Conservation (phyloP, 73 alveolate genomes). For the Uronychia setigera region DNA sequence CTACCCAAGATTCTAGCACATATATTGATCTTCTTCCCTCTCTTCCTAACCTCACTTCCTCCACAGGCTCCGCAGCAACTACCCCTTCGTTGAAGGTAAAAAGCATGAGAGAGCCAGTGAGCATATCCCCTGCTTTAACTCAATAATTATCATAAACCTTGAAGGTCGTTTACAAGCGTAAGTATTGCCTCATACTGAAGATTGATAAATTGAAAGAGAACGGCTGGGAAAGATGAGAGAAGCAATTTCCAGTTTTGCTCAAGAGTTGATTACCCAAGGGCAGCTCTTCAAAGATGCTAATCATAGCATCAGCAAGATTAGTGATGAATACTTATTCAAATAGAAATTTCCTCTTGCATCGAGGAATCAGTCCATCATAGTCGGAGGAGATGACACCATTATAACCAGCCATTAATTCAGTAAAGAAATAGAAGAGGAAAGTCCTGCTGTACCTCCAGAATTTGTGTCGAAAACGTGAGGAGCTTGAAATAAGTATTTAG, state of each 20-base stretch:
- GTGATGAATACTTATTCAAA: not conserved
- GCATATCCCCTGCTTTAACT: not conserved
- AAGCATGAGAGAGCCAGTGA: not conserved
- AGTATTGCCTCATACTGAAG: too few species aligned
- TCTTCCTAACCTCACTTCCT: not conserved
- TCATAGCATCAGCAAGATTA: not conserved
- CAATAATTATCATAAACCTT: too few species aligned
- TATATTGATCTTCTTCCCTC: not conserved
- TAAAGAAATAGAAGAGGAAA: not conserved
- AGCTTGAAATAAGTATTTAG: too few species aligned
- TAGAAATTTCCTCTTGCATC: not conserved
- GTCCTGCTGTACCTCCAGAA: not conserved
- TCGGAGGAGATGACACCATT: not conserved
- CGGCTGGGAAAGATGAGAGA: not conserved
- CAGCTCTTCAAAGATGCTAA: slow-evolving; percentile 1
- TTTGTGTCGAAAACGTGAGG: not conserved
- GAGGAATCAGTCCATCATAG: not conserved
- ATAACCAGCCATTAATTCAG: not conserved
- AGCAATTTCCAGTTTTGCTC: not conserved
- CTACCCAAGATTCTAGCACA: not conserved
- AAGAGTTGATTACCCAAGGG: not conserved
- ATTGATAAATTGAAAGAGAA: not conserved
- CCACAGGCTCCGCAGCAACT: not conserved
- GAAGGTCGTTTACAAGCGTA: not conserved
- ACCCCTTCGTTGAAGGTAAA: not conserved